phyloP scores from a whole-genome alignment of 1,284 basidiomycete genomes.

The Sanghuangporus weigelae region DNA sequence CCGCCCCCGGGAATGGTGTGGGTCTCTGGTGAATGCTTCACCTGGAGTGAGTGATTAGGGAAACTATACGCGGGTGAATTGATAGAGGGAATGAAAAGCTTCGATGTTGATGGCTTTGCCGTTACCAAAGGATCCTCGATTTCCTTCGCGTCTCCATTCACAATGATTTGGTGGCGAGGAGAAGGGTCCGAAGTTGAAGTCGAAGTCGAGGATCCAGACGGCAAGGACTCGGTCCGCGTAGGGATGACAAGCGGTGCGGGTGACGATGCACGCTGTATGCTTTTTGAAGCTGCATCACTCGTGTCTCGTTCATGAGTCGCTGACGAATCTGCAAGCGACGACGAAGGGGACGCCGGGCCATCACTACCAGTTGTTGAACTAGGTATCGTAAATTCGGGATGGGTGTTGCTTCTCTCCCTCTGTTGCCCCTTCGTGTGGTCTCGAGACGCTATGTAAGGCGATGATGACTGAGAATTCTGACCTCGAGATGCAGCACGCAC shows the following conservation, averaged over 20 bases:
- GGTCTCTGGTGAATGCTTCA: not conserved
- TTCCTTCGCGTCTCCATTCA: conserved; percentile 11
- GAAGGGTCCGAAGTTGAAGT: conserved; percentile 24
- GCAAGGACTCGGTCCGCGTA: conserved; percentile 35
- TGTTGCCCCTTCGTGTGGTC: conserved; percentile 29
- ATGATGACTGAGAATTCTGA: conserved; percentile 20
- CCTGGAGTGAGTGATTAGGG: not conserved
- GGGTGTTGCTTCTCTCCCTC: conserved; percentile 23
- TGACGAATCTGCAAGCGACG: conserved; percentile 26
- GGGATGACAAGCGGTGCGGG: conserved; percentile 40
- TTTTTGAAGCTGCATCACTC: not conserved
- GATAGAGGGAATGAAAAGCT: conserved; percentile 7
- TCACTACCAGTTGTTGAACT: conserved; percentile 6
- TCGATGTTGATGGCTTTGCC: conserved; percentile 11
- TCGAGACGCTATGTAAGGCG: conserved; percentile 31
- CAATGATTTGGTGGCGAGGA: conserved; percentile 22
- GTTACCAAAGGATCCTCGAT: conserved; percentile 8
- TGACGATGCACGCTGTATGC: conserved; percentile 20
- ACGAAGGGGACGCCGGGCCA: conserved; percentile 24
- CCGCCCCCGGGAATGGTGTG: not conserved
- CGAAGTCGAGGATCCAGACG: conserved; percentile 19
- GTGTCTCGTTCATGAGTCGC: not conserved
- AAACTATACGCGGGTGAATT: not conserved
- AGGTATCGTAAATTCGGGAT: conserved; percentile 9
- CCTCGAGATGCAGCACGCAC: conserved; percentile 23